Base-by-base conservation (phyloP, 495 filamentous ascomycete species). In the Penicillium longicatenatum region DNA sequence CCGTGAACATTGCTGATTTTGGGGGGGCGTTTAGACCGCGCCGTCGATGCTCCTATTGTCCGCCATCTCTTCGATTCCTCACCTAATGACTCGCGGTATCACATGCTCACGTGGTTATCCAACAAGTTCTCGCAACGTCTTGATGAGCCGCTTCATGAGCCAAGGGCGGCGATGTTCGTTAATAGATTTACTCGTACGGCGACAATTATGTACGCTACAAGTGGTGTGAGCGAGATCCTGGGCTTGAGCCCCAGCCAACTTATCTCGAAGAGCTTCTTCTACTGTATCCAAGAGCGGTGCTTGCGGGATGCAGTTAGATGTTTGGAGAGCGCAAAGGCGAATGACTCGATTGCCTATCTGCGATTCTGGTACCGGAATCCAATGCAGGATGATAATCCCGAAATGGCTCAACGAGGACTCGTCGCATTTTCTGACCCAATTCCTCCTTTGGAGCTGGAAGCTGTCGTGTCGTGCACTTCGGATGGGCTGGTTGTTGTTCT, bases 301-400 rank as follows among this genome's bases (percentile, higher is more conserved):
- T 71, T 93, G 21, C 74, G 79, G 14, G 88, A 92, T 61, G 91
- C 90, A 14, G 82, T 92, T 12, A 81, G 84, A 56, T 91, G 86
- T 61, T 71, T 96, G 43, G 91, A 95, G 67, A 86, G 86, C 61
- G 92, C 92, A 7, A 95, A 96, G 67, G 87, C 86, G n/a, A 95
- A 96, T 62, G 91, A 95, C 61, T 95, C 92, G 12, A 95, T 96
- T 62, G 91, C 92, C 14, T 96, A 96, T 63, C 78, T 96, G 50
- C 88, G 92, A n/a, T 96, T 96, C 66, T 90, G 85, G 81, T 93
- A 87, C 69, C 82, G 89, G 33, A 88, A 95, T 70, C 91, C 91
- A 81, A 53, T 71, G 33, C 57, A 75, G 52, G 75, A 78, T 48
- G 80, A 81, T 0, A 35, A 60, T 49, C 61, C 64, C 53, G 63